phyloP scores from a whole-genome alignment of 2,329 filamentous ascomycete species.

The Fusarium nodosum region DNA sequence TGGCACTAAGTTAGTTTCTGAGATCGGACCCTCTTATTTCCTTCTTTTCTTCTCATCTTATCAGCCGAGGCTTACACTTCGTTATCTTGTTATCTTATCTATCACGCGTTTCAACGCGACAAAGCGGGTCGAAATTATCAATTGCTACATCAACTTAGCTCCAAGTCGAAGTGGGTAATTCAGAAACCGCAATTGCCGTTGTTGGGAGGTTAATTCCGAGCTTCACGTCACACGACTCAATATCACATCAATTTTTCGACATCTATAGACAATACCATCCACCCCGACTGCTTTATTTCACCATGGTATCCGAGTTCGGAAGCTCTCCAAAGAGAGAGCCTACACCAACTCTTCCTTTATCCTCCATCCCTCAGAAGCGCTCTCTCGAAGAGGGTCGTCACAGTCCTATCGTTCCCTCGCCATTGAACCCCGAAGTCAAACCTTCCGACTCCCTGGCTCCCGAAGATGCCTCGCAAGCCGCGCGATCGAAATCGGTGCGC shows the following conservation, averaged over 20 bases:
- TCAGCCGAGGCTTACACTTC: conserved; percentile 17
- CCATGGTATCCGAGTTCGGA: conserved; percentile 56
- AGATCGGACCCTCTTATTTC: conserved; percentile 49
- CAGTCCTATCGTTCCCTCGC: conserved; percentile 78
- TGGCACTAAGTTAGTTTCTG: conserved; percentile 40
- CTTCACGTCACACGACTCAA: conserved; percentile 11
- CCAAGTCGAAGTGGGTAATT: conserved; percentile 20
- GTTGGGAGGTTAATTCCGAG: conserved; percentile 1
- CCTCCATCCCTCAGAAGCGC: conserved; percentile 74
- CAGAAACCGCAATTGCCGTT: conserved; percentile 15
- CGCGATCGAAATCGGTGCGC: conserved; percentile 58
- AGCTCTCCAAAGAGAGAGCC: conserved; percentile 58
- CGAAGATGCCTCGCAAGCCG: conserved; percentile 63
- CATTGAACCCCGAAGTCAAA: conserved; percentile 76
- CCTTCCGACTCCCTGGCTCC: conserved; percentile 55
- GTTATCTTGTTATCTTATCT: conserved; percentile 27
- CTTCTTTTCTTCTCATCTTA: conserved; percentile 26
- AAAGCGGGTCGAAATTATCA: conserved; percentile 12
- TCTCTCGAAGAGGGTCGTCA: conserved; percentile 75
- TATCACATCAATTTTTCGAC: conserved; percentile 1
- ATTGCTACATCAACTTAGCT: conserved; percentile 19
- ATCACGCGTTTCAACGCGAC: conserved; percentile 22
- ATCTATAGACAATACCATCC: neutral
- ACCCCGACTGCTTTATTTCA: conserved; percentile 16
- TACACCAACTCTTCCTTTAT: conserved; percentile 57